Percentiles rank a stretch among this genome's conserved stretches.
These are phyloP conservation scores for Elsinoe fawcettii DNA, from an alignment of 2,329 filamentous ascomycete genomes.

Conservation along the genomic window DNA sequence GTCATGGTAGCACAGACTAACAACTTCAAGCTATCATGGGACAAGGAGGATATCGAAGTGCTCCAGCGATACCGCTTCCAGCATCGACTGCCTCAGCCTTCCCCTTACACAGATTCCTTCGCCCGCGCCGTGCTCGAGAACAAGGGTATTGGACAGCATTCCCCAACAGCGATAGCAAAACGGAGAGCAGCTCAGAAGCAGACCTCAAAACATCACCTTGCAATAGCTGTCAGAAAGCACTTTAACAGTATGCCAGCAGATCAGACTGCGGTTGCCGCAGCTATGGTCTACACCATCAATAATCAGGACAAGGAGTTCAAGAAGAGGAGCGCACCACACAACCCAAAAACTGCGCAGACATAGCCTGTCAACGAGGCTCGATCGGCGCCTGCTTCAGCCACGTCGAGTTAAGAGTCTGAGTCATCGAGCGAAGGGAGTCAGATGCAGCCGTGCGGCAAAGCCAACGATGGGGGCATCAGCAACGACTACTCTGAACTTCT, in stretches of 20 bases:
- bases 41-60: conserved; percentile 25
- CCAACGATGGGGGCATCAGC: too few species aligned
- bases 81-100: conserved; percentile 62
- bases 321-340: conserved; percentile 2
- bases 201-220: conserved; percentile 59
- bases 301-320: conserved; percentile 42
- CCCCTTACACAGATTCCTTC: conserved; percentile 53
- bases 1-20: neutral
- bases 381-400: neutral
- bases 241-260: conserved; percentile 72
- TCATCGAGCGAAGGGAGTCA: neutral
- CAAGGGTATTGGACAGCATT: conserved; percentile 56
- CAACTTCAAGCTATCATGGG: conserved; percentile 4
- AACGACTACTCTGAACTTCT: too few species aligned
- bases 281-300: conserved; percentile 64
- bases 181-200: conserved; percentile 44
- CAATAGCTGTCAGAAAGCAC: conserved; percentile 66
- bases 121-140: conserved; percentile 44
- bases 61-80: conserved; percentile 69
- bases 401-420: neutral
- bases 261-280: conserved; percentile 76
- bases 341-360: neutral
- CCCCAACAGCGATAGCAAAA: conserved; percentile 39
- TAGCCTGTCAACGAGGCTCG: neutral
- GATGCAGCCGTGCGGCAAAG: neutral